Conservation (phyloP, 2,329 filamentous ascomycete genomes). For the Trichoderma polysporum region DNA sequence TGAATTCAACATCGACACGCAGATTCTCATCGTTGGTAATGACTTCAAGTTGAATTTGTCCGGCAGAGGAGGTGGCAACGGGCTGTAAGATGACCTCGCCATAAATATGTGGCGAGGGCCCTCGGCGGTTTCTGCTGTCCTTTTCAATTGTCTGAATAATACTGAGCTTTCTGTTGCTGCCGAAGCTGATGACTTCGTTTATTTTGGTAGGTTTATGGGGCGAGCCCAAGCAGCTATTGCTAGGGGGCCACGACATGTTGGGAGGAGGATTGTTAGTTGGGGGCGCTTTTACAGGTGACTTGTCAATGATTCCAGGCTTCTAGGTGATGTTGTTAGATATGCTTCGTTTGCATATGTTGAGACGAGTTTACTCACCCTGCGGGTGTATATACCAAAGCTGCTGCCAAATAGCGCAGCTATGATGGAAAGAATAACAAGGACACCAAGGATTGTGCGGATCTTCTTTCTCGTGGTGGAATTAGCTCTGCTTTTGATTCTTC, state of each 20-base stretch:
- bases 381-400: slow-evolving; percentile 18
- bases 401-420: slow-evolving; percentile 31
- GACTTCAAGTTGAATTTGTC: slow-evolving; percentile 45
- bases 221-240: slow-evolving; percentile 29
- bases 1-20: slow-evolving; percentile 33
- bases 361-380: slow-evolving; percentile 34
- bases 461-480: slow-evolving; percentile 28
- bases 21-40: slow-evolving; percentile 47
- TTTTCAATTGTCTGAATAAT: slow-evolving; percentile 41
- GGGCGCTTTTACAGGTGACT: slow-evolving; percentile 27
- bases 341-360: not conserved
- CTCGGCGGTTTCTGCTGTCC: slow-evolving; percentile 22
- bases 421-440: slow-evolving; percentile 36
- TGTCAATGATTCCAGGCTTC: slow-evolving; percentile 26
- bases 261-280: slow-evolving; percentile 22
- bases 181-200: slow-evolving; percentile 36
- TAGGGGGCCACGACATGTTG: slow-evolving; percentile 32
- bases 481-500: slow-evolving; percentile 29
- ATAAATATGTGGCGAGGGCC: slow-evolving; percentile 38
- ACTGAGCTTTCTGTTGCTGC: slow-evolving; percentile 35
- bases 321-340: slow-evolving; percentile 13
- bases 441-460: slow-evolving; percentile 33
- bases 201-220: slow-evolving; percentile 25
- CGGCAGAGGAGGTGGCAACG: slow-evolving; percentile 33
- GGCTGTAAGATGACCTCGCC: slow-evolving; percentile 49